Base-by-base conservation (phyloP, 805 yeast genomes). In the Helenozyma baotianmanensis region DNA sequence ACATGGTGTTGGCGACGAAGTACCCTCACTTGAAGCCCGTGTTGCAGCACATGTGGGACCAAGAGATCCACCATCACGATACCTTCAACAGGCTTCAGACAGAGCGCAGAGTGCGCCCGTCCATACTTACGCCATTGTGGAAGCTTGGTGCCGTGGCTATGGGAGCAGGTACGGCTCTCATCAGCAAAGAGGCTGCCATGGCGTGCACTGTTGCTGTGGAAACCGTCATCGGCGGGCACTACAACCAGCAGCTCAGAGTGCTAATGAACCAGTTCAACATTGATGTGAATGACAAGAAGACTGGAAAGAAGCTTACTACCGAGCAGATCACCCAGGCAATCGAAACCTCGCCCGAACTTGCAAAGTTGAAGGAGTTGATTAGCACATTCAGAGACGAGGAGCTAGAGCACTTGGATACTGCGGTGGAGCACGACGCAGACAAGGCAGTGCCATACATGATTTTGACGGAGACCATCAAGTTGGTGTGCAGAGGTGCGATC, bases 201-300 rank as follows among this genome's bases (percentile, higher is more conserved):
- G 97, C 98, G 1, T 92, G 98, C 56, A 92, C 98, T 0, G 97
- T 89, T 39, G 97, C 97, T 0, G 97, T 92, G 2, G 98, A 92
- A 59, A 92, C 98, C 0, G 97, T 92, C 5, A 92, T 92, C 56
- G 98, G 98, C 2, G 84, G 85, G 2, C 98, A 92, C 56, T 92
- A 92, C 60, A 92, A 92, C 54, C 80, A 79, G 40, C 98, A 92
- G 57, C 65, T 92, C 44, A 69, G 98, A 33, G 76, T 79, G 25
- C 65, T 92, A 35, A 72, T 75, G 58, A 80, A 78, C 43, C 82
- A 81, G 40, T 85, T 72, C 51, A 71, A 75, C 12, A 65, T 75
- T 18, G 66, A 66, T 2, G 48, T 58, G 3, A 51, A 45, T 33
- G 64, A 65, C 37, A 63, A 60, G 37, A 46, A 43, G 12, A 58